A percentile compares a stretch with the other conserved stretches of the same genome.
Conservation (phyloP, 192 early-diverging fungal species). For the Coemansia sp. region DNA sequence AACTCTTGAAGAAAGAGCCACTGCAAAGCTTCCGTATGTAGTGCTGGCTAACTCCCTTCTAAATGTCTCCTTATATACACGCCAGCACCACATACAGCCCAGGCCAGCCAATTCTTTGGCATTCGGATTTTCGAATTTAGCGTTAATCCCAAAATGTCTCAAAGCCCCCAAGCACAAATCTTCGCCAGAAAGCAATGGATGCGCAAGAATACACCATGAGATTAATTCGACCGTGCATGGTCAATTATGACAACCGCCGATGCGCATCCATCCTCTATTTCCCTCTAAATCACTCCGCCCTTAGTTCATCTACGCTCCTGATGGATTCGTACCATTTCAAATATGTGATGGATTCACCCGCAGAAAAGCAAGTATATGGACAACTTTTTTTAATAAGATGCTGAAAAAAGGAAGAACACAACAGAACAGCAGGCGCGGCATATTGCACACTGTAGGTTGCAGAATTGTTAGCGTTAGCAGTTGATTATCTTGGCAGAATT, state of each 20-base stretch:
- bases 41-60: neutral
- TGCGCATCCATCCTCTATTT: slow-evolving; percentile 15
- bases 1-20: neutral
- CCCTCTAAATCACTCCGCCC: neutral
- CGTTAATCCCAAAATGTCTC: neutral
- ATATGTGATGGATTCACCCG: slow-evolving; percentile 23
- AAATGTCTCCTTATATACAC: neutral
- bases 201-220: neutral
- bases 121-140: neutral
- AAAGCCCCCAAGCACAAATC: neutral
- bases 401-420: neutral
- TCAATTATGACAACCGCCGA: neutral
- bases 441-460: neutral
- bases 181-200: neutral
- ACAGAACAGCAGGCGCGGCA: neutral
- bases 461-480: too few relatives aligned
- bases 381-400: neutral
- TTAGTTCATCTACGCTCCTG: neutral
- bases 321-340: slow-evolving; percentile 32
- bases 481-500: too few relatives aligned
- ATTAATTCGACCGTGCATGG: neutral
- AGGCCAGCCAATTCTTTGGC: neutral
- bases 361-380: slow-evolving; percentile 12
- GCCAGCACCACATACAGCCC: neutral
- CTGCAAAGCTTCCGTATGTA: neutral